These are phyloP conservation scores for Picochlorum costavermella DNA, from an alignment of 139 green algal species.

Conservation along the genomic window DNA sequence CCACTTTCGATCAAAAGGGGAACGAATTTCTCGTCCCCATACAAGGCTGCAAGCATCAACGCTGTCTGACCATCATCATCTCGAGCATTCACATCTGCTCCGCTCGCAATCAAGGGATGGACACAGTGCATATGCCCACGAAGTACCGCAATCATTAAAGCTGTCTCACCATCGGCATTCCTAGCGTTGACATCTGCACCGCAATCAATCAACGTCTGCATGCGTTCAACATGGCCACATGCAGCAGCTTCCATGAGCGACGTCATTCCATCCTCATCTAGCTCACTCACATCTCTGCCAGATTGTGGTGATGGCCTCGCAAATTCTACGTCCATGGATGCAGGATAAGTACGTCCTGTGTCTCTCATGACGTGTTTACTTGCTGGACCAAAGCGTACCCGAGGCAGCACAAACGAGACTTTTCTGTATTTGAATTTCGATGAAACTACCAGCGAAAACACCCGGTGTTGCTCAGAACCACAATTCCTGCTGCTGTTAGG, in stretches of 20 bases:
- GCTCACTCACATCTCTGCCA: neutral
- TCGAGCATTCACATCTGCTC: neutral
- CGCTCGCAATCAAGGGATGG: neutral
- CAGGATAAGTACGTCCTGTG: no score
- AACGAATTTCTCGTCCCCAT: neutral
- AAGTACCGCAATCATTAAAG: neutral
- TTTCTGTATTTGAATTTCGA: no score
- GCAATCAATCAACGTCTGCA: neutral
- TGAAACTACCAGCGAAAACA: no score
- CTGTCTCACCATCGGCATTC: neutral
- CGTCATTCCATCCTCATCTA: neutral
- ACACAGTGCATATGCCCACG: neutral
- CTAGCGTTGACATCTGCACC: neutral
- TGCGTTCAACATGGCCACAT: neutral
- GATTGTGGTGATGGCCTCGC: neutral
- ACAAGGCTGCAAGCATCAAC: neutral
- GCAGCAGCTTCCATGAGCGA: neutral
- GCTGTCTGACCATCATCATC: slow-evolving; percentile 1
- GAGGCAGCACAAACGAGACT: no score
- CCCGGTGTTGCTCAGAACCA: no score
- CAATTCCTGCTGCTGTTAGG: no score
- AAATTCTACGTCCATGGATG: no score
- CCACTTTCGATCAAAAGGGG: neutral
- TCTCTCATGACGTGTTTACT: no score
- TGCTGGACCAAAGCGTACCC: no score